Conservation (phyloP, 2,329 filamentous ascomycete genomes). For the Trichoderma aggressivum region DNA sequence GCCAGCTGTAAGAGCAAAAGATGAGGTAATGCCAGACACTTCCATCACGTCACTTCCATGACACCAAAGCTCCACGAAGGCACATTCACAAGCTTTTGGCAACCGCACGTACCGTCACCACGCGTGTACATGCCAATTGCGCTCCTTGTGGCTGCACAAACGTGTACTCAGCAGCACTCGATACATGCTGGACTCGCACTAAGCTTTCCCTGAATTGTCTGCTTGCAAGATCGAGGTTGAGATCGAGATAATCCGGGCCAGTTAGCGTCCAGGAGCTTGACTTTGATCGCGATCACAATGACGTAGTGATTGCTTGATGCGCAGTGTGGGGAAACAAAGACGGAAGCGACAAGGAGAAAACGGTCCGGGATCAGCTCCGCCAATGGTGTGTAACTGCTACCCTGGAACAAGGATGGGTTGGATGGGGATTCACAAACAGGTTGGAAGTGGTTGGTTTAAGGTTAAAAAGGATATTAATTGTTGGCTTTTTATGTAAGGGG, state of each 20-base stretch:
- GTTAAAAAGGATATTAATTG: not conserved
- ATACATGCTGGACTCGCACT: not conserved
- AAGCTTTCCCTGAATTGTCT: not conserved
- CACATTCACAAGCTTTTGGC: constrained; percentile 2
- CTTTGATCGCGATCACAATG: constrained; percentile 22
- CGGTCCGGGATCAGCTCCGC: constrained; percentile 9
- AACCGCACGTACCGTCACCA: not conserved
- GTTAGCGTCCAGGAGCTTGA: constrained; percentile 17
- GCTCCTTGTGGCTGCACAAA: not conserved
- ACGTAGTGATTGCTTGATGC: constrained; percentile 20
- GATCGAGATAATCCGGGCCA: constrained; percentile 5
- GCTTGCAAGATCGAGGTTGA: not conserved
- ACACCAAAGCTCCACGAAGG: constrained; percentile 1
- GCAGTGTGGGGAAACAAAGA: not conserved
- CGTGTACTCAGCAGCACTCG: not conserved
- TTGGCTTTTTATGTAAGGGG: not conserved
- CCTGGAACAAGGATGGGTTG: no score
- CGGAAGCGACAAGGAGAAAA: constrained; percentile 1
- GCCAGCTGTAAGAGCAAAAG: not conserved
- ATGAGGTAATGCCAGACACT: constrained; percentile 16
- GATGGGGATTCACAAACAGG: not conserved
- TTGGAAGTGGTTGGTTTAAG: not conserved
- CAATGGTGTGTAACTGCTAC: not conserved
- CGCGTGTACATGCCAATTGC: constrained; percentile 4
- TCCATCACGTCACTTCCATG: constrained; percentile 21